phyloP scores from a whole-genome alignment of 805 yeast genomes.

The Candida vaughaniae region DNA sequence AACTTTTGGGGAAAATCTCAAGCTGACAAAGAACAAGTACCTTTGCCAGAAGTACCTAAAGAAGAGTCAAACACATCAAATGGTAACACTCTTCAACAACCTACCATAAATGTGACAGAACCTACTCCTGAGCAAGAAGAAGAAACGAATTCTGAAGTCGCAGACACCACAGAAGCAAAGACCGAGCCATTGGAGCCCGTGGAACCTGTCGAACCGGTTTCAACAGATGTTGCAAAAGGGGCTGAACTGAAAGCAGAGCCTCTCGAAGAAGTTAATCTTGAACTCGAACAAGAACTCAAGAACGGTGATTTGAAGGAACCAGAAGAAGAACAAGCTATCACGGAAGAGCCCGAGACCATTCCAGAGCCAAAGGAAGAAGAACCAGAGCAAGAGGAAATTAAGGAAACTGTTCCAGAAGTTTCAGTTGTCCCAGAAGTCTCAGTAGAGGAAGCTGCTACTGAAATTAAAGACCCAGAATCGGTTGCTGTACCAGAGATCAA shows the following conservation, averaged over 20 bases:
- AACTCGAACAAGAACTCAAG: neutral
- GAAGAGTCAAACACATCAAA: neutral
- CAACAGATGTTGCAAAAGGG: conserved; percentile 10
- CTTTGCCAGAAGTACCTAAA: conserved; percentile 8
- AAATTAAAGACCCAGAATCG: conserved; percentile 1
- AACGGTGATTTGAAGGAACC: conserved; percentile 1
- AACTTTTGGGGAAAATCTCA: conserved; percentile 47
- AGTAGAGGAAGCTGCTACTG: neutral
- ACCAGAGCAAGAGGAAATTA: neutral
- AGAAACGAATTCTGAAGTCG: neutral
- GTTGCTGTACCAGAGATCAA: neutral
- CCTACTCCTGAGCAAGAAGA: conserved; percentile 5
- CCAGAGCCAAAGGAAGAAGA: conserved; percentile 6
- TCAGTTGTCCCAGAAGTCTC: neutral
- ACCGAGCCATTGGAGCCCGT: conserved; percentile 3
- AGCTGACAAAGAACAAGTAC: conserved; percentile 4
- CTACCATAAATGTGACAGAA: conserved; percentile 6
- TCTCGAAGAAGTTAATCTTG: conserved; percentile 10
- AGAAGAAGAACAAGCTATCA: neutral
- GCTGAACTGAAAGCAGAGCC: conserved; percentile 15
- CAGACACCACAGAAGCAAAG: neutral
- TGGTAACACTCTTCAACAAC: neutral
- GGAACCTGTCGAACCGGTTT: neutral
- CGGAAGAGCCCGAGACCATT: neutral
- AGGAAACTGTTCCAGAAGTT: conserved; percentile 4